These are phyloP conservation scores for Scytalidium sp. DNA, from an alignment of 2,329 filamentous ascomycete species.

Conservation along the genomic window DNA sequence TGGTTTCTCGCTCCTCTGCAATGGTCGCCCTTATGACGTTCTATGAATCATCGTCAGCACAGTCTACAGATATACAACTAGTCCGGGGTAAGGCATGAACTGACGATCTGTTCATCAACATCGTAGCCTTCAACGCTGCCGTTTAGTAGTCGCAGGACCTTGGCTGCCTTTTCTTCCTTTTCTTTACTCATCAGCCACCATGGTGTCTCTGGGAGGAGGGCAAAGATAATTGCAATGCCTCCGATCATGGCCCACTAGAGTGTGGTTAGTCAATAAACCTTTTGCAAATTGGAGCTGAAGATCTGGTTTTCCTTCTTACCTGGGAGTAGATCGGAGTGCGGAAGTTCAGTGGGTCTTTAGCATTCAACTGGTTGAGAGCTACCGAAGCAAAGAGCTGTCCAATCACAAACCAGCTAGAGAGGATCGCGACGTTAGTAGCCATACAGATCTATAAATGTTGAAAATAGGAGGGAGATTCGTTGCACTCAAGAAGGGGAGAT, in stretches of 20 bases:
- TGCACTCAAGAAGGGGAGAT: too few species aligned
- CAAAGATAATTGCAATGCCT: constrained; percentile 35
- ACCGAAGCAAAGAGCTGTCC: constrained; percentile 40
- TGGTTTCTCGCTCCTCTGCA: constrained; percentile 22
- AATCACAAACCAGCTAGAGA: constrained; percentile 36
- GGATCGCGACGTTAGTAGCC: background rate
- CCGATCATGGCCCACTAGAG: constrained; percentile 41
- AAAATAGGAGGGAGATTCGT: too few species aligned
- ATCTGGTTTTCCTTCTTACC: constrained; percentile 18
- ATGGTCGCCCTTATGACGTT: constrained; percentile 16
- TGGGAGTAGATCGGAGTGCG: constrained; percentile 39
- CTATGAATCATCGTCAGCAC: constrained; percentile 6
- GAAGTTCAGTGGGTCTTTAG: constrained; percentile 30
- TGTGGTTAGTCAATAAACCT: too few species aligned
- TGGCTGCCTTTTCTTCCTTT: constrained; percentile 23
- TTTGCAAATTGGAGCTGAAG: background rate
- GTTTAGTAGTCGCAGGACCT: constrained; percentile 17
- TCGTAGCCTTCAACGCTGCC: constrained; percentile 25
- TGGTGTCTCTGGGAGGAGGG: constrained; percentile 36
- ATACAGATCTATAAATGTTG: too few species aligned
- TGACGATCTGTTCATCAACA: constrained; percentile 25
- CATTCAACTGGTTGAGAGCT: constrained; percentile 34
- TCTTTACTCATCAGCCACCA: constrained; percentile 35
- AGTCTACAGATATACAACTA: background rate
- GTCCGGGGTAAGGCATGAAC: constrained; percentile 8